Evolutionary conservation across 1,284 basidiomycete genomes (phyloP), one percentile per base, ranked within the genome.

Genomic region (Ganoderma resinaceum): DNA sequence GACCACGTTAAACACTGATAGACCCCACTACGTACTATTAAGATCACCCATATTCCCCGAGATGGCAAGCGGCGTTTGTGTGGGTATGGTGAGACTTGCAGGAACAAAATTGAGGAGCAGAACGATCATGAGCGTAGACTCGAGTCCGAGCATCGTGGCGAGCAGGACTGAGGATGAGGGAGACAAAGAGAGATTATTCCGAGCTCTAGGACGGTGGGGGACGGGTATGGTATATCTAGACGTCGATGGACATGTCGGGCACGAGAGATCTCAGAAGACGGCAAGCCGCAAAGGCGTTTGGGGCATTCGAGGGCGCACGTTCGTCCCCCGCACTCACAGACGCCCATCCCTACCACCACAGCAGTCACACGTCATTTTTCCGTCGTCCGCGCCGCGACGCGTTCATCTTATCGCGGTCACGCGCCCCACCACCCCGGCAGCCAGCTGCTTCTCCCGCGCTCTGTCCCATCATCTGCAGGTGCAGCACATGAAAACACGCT

Each of bases 291-390:
- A 52, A 52, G 23, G 46, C 46, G 46, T 52, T 26, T 52, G 23
- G 46, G 46, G 46, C 52, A 65, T 62, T 62, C 46, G 69, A 58
- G 62, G 67, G 43, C 77, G 78, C 79, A 79, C 78, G 79, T 80
- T 80, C 78, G 79, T 78, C 49, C 61, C 29, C 7, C 18, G 18
- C 3, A 7, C 62, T 52, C 31, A 20, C 52, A 31, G 33, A 35
- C 49, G 62, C 46, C 33, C 49, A 23, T 12, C 8, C 46, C 23
- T 9, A 20, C 52, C 26, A 40, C 38, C 26, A 42, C 23, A 38
- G 37, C 49, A 52, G 49, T 49, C 62, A 37, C 46, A 35, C 62
- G 61, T 58, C 62, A 31, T 49, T 55, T 53, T 61, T 40, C 61
- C n/a, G 46, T 52, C 0, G 20, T 11, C 43, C 7, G 58, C 31